Evolutionary conservation across 352 stramenopile genomes (phyloP), one percentile per base, ranked within the genome.

Genomic region (Globisporangium heterothallicum): DNA sequence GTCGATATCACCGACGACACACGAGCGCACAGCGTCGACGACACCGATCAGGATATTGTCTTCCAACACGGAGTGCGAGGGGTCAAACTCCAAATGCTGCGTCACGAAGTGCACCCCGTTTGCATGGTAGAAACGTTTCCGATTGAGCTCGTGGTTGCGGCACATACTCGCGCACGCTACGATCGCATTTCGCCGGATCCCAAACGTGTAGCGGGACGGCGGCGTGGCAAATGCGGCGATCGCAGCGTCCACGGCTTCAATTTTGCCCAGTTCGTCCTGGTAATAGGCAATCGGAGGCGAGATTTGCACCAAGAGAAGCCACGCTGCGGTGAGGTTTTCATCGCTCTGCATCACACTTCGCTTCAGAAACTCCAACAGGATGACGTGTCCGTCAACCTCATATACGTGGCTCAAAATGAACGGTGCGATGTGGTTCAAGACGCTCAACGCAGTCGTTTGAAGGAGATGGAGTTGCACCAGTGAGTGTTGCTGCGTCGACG

Each of bases 21-120:
- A 89, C 14, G 72, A 72, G 6, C 78, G 69, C 35, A 91, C 67
- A 1, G 78, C 77, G 18, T 88, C 79, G 10, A 93, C 22, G 27
- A 85, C 61, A 3, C 67, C 79, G 2, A 89, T 55, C 4, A 93
- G 46, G 16, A 90, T 63, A 26, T 89, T 77, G 3, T 86, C 76
- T 46, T 93, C 73, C n/a, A 88, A 53, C 27, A 87, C 59, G 0
- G 72, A 70, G 29, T 85, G 66, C 8, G 72, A 68, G 0, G 67
- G 62, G 49, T 91, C 66, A 34, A 74, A 73, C 13, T 69, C 55
- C 24, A 91, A 56, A 19, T 79, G 49, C 30, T 73, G 64, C 26
- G 68, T 41, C 21, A 90, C 50, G 1, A 58, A 24, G 29, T 61
- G 49, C 10, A 91, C 66, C 13, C 79, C 78, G 19, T 87, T 70